Base-by-base conservation (phyloP, 2,329 filamentous ascomycete species). In the Colletotrichum brevisporum region DNA sequence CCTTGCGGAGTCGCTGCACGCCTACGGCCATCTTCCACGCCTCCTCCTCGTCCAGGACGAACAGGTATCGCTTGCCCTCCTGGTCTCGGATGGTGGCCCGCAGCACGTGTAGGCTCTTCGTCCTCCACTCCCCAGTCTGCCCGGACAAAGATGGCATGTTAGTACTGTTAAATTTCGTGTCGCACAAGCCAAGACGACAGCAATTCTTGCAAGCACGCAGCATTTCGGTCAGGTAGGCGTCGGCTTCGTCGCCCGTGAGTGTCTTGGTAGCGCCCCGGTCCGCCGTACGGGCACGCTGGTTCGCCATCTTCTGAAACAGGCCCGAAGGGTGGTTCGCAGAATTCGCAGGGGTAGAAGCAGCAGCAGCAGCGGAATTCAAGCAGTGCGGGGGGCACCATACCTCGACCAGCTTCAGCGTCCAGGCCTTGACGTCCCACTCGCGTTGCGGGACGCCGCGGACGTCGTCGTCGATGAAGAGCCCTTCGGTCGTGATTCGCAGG, bases 361-460 rank as follows among this genome's bases (percentile, higher is more conserved):
- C 76, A 75, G 79, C 31, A 36, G 31, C 78, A 74, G 79, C 80
- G 73, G 80, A 78, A 77, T 83, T 83, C 78, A 88, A 83, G 79
- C 83, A 89, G 79, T 91, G 88, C 76, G 88, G 86, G 76, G 90
- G 89, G 78, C 91, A 94, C 89, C 92, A 94, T 84, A 96, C 91
- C 88, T 98, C 96, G 80, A 97, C 90, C 73, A 92, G 84, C 83
- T 97, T 98, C 82, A 99, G 88, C 51, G 94, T 97, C 96, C 96
- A 98, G 27, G 95, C 95, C 81, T 98, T 98, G 77, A 98, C 90
- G 79, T 99, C 96, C 96, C 96, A 99, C 82, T 99, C 96, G 69
- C 96, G 90, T 81, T 98, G 94, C n/a, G 94, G 91, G 16, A 98
- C 94, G 71, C 91, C 90, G 52, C 95, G 91, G 60, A 98, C 89